These are phyloP conservation scores for Mucuna pruriens DNA, from an alignment of 306 rosid species.

Conservation along the genomic window DNA sequence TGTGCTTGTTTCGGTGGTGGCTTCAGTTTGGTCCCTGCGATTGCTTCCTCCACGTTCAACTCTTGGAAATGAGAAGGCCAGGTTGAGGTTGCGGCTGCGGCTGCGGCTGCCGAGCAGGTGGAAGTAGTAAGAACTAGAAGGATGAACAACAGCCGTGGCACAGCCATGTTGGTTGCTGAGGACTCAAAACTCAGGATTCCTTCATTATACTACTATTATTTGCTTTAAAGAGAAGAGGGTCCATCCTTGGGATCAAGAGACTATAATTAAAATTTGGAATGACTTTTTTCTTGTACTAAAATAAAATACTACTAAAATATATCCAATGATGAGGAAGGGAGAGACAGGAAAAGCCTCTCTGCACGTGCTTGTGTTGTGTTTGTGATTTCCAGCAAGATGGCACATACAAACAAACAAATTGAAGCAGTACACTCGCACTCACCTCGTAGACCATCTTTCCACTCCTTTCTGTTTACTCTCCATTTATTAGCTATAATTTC, in stretches of 20 bases:
- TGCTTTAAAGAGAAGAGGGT: neutral
- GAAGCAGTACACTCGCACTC: neutral
- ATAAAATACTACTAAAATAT: neutral
- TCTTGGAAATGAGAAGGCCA: conserved; percentile 33
- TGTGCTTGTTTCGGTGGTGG: neutral
- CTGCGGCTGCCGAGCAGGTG: neutral
- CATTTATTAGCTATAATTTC: too few species aligned
- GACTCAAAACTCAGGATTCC: neutral
- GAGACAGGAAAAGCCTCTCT: neutral
- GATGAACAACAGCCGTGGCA: neutral
- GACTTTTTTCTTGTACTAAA: neutral
- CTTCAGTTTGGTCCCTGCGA: conserved; percentile 23
- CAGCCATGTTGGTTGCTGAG: neutral
- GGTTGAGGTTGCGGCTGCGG: neutral
- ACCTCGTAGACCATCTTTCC: neutral
- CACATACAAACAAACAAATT: neutral
- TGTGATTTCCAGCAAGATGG: conserved; percentile 24
- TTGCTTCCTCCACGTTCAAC: conserved; percentile 39
- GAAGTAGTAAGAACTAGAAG: neutral
- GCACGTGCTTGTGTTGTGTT: neutral
- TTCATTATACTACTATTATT: neutral
- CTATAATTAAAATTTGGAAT: neutral
- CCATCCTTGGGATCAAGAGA: neutral
- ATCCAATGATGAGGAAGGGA: too few species aligned
- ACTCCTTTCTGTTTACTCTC: neutral